phyloP scores from a whole-genome alignment of 2,329 filamentous ascomycete genomes.

The Aspergillus niger region DNA sequence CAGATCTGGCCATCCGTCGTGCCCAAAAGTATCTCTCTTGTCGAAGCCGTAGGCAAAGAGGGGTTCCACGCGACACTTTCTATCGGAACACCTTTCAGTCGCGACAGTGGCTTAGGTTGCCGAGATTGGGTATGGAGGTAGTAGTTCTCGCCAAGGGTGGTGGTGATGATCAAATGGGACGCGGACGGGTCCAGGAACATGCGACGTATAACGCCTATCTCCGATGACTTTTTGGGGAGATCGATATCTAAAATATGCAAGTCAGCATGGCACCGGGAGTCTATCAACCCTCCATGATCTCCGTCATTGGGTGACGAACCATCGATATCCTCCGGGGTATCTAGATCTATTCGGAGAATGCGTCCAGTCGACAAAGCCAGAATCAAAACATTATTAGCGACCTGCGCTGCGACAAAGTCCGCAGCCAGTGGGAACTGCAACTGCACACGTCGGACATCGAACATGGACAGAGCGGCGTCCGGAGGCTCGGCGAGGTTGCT shows the following conservation, averaged over 20 bases:
- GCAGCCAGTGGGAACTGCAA: constrained; percentile 92
- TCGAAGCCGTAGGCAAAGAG: constrained; percentile 86
- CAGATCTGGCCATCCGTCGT: constrained; percentile 93
- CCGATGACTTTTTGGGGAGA: constrained; percentile 86
- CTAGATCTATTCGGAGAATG: constrained; percentile 90
- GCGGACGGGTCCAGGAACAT: constrained; percentile 98
- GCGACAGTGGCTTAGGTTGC: constrained; percentile 77
- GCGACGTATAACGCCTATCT: constrained; percentile 87
- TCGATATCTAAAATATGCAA: constrained; percentile 74
- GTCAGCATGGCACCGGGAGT: constrained; percentile 19
- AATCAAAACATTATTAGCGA: constrained; percentile 95
- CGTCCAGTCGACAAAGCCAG: constrained; percentile 88
- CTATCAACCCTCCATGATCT: background rate
- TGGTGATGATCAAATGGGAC: constrained; percentile 89
- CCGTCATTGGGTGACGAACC: constrained; percentile 51
- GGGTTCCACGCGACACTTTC: constrained; percentile 95
- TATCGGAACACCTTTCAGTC: constrained; percentile 82
- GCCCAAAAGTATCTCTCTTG: constrained; percentile 88
- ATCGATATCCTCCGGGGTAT: constrained; percentile 93
- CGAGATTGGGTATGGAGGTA: constrained; percentile 96
- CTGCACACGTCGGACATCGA: constrained; percentile 89
- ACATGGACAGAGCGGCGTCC: constrained; percentile 75
- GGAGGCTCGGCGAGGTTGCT: constrained; percentile 62
- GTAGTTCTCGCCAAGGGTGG: constrained; percentile 90
- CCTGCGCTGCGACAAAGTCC: constrained; percentile 93